Evolutionary conservation across 768 basidiomycete species (phyloP), one percentile per base, ranked within the genome.

Genomic region (Sarcomyxa edulis): DNA sequence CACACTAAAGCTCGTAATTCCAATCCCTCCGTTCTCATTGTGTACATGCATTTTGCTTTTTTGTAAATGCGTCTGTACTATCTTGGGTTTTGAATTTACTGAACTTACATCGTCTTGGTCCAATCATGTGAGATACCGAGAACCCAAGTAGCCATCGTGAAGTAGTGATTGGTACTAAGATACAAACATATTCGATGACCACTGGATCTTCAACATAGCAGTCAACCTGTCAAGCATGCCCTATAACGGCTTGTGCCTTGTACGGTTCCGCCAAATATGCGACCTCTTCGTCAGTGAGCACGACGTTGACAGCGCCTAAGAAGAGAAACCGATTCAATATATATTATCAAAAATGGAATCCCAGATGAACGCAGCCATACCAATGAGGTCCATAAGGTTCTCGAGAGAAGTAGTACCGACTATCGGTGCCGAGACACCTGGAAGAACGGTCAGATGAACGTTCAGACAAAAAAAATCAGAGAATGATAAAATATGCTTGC

Each of bases 261-360:
- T 81, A 81, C 5, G 70, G 65, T 47, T 76, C 67, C 37, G 71
- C 67, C 30, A 82, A 65, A 39, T 63, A 66, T 51, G 72, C 64
- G 25, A 71, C 55, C 52, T 82, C 78, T 5, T 76, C 74, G 2
- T 62, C 58, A 0, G 68, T 65, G 37, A 78, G 61, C 38, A 60
- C 57, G 19, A 76, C 48, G 42, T 76, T 48, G 19, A 73, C 57
- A 9, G 53, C 70, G 69, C 55, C 72, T 71, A 37, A 15, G 18
- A 22, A 7, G 3, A 20, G 34, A 3, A 5, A 10, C 15, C 8
- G 22, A 5, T 11, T 22, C 4, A 9, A 15, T 34, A 15, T 33
- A 34, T 32, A 25, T 3, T 10, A 16, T 4, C 12, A 3, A 14
- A 11, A 3, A 22, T 5, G 15, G 16, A 7, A 21, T 35, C 47